Base-by-base conservation (phyloP, 108 stramenopile species). In the Epithemia pelagica region DNA sequence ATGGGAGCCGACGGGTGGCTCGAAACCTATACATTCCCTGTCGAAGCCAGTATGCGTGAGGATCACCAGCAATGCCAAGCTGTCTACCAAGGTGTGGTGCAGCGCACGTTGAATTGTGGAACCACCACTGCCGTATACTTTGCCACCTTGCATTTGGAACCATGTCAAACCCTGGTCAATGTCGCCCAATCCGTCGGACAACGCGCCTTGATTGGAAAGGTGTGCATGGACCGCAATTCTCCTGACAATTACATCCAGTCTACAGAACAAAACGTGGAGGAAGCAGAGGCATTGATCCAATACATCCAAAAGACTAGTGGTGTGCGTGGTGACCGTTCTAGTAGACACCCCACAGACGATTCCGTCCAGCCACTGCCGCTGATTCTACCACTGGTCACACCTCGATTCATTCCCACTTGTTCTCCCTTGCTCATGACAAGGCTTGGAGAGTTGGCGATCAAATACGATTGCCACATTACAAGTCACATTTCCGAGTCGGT, bases 131-230 rank as follows among this genome's bases (percentile, higher is more conserved):
- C 78, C 18, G 73, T 78, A 24, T 86, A 87, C 67, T 87, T 80
- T 71, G 89, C 64, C 2, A 86, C 80, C 20, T 20, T 87, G 30
- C 82, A 90, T 72, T 46, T 81, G 25, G 66, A 78, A 20, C 77
- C 83, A 19, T 76, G 76, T 70, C 74, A 83, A 70, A 57, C 71
- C 0, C 74, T 89, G 29, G 83, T 79, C 30, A 84, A 87, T 61
- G 64, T 81, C 2, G 68, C 78, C 30, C 26, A 68, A n/a, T 54
- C 65, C 10, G 55, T 59, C 19, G 85, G 85, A n/a, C 84, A 85
- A 56, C 76, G 88, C n/a, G 85, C 85, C 2, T 66, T 81, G 32
- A 78, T 89, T n/a, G 88, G 88, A 10, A 89, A 89, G 68, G 89
- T 90, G 46, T 69, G 75, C 72, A 90, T 90, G 89, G 89, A 90